A percentile compares a stretch with the other conserved stretches of the same genome.
Evolutionary conservation across 1,284 basidiomycete species (phyloP).

Genomic region (Ustilago xerochloae): DNA sequence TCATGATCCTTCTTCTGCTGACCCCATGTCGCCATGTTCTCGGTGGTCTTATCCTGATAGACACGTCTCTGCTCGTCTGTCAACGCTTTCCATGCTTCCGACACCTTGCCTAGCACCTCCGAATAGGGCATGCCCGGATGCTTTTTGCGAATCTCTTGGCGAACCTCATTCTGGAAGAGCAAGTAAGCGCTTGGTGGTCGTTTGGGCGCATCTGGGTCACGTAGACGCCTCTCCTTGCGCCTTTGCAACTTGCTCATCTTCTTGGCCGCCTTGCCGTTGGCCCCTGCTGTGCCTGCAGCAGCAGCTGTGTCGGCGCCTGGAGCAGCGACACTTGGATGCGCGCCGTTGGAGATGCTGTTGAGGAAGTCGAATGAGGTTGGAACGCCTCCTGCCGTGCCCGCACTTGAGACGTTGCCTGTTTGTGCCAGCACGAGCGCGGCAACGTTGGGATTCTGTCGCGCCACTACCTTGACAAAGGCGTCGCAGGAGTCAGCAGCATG

Average conservation of each 20-base stretch:
- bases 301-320: constrained; percentile 35
- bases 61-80: constrained; percentile 56
- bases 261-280: constrained; percentile 46
- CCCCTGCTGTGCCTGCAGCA: constrained; percentile 30
- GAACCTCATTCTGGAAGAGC: constrained; percentile 64
- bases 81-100: constrained; percentile 59
- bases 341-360: constrained; percentile 42
- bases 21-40: constrained; percentile 58
- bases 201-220: constrained; percentile 62
- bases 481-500: constrained; percentile 56
- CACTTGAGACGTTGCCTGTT: constrained; percentile 40
- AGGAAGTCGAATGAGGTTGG: constrained; percentile 49
- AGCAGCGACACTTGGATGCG: constrained; percentile 27
- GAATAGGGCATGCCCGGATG: constrained; percentile 56
- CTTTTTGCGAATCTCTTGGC: constrained; percentile 57
- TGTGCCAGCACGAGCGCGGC: constrained; percentile 53
- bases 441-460: constrained; percentile 52
- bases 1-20: constrained; percentile 58
- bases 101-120: constrained; percentile 58
- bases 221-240: constrained; percentile 52
- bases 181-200: constrained; percentile 62
- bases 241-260: constrained; percentile 53
- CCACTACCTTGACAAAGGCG: constrained; percentile 52
- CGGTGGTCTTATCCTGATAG: constrained; percentile 59
- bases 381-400: constrained; percentile 23